phyloP scores from a whole-genome alignment of 169 alveolate genomes.

The Theileria parva region DNA sequence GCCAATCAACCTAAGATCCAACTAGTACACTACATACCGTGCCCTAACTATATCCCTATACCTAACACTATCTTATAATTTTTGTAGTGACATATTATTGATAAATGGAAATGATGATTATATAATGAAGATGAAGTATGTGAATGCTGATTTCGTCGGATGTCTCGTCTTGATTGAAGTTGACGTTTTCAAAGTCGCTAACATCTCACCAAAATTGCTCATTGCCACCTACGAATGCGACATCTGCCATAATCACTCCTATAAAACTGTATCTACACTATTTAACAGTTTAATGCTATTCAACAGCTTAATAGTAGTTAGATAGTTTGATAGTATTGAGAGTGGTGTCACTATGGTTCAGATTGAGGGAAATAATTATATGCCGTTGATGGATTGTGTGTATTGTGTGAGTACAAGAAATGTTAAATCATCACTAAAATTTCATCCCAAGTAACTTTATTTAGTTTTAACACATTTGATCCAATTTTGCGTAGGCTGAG shows the following conservation, averaged over 20 bases:
- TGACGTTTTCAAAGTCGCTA: conserved; percentile 91
- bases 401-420: conserved; percentile 82
- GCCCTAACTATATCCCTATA: no score
- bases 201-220: conserved; percentile 89
- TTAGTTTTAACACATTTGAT: neutral
- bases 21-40: conserved; percentile 17
- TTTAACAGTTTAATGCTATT: neutral
- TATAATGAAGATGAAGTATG: conserved; percentile 84
- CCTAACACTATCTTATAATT: neutral
- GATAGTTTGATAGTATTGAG: neutral
- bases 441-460: conserved; percentile 60
- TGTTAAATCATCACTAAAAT: conserved; percentile 83
- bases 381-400: conserved; percentile 91
- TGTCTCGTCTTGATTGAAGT: conserved; percentile 72
- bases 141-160: conserved; percentile 90
- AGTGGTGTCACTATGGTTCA: conserved; percentile 53
- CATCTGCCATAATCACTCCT: conserved; percentile 88
- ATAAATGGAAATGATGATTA: conserved; percentile 75
- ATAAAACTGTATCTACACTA: conserved; percentile 66
- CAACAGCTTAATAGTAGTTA: no score
- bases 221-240: conserved; percentile 95
- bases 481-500: conserved; percentile 65
- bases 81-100: conserved; percentile 68
- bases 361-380: conserved; percentile 82
- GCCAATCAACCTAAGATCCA: conserved; percentile 65